A percentile compares a stretch with the other conserved stretches of the same genome.
phyloP scores from a whole-genome alignment of 805 yeast genomes.

The Kazachstania bromeliacearum region DNA sequence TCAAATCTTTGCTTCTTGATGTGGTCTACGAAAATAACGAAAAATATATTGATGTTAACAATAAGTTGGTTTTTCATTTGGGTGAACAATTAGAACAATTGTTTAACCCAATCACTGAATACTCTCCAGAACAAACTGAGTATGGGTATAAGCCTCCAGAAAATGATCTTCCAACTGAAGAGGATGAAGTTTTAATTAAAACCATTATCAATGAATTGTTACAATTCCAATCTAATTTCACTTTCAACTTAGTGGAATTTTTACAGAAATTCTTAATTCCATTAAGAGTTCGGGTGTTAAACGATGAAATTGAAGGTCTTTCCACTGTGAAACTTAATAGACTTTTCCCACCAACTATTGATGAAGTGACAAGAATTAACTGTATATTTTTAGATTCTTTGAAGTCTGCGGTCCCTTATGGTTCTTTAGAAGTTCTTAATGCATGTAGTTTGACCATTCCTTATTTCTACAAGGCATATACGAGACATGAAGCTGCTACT shows the following conservation, averaged over 20 bases:
- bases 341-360: conserved; percentile 89
- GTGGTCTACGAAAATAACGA: conserved; percentile 57
- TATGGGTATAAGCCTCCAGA: conserved; percentile 57
- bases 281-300: conserved; percentile 57
- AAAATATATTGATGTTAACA: conserved; percentile 52
- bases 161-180: conserved; percentile 7
- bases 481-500: conserved; percentile 90
- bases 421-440: conserved; percentile 64
- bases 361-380: conserved; percentile 84
- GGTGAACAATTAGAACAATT: conserved; percentile 84
- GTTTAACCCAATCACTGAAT: conserved; percentile 83
- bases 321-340: conserved; percentile 62
- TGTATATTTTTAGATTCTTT: conserved; percentile 74
- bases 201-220: conserved; percentile 60
- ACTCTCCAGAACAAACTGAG: conserved; percentile 83
- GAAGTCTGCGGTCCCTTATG: conserved; percentile 54
- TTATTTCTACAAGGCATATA: conserved; percentile 84
- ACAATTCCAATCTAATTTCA: conserved; percentile 62
- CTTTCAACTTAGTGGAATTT: conserved; percentile 62
- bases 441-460: conserved; percentile 81
- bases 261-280: conserved; percentile 75
- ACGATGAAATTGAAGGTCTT: conserved; percentile 40
- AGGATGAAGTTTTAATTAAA: conserved; percentile 35
- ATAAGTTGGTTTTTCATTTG: conserved; percentile 60
- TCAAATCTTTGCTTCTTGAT: conserved; percentile 55